A percentile compares a stretch with the other conserved stretches of the same genome.
phyloP scores from a whole-genome alignment of 2,329 filamentous ascomycete genomes.

The Ascochyta viciae-villosae region DNA sequence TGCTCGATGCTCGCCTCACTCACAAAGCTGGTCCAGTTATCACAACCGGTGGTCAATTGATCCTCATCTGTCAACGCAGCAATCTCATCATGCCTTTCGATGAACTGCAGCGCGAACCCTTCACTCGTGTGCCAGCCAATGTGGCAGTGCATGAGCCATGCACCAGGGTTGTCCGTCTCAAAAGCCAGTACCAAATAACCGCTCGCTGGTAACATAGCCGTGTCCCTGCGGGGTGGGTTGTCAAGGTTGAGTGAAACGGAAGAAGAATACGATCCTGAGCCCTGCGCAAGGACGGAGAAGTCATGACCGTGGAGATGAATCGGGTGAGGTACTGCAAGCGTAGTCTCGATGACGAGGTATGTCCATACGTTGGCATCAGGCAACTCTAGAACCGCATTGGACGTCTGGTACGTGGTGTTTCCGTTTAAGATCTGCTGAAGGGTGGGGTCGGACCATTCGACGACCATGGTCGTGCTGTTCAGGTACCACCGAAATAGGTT shows the following conservation, averaged over 20 bases:
- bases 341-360: constrained; percentile 51
- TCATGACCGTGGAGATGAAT: constrained; percentile 33
- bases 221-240: constrained; percentile 46
- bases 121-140: constrained; percentile 48
- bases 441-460: constrained; percentile 51
- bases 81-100: constrained; percentile 41
- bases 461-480: constrained; percentile 49
- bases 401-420: constrained; percentile 40
- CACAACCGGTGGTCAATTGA: constrained; percentile 17
- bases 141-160: constrained; percentile 50
- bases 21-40: constrained; percentile 23
- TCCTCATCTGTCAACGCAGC: constrained; percentile 23
- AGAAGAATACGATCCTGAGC: constrained; percentile 29
- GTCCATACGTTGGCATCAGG: constrained; percentile 41
- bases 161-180: constrained; percentile 47
- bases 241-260: constrained; percentile 27
- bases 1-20: constrained; percentile 25
- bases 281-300: constrained; percentile 33
- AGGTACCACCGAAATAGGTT: constrained; percentile 52
- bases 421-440: constrained; percentile 45
- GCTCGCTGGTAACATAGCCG: constrained; percentile 37
- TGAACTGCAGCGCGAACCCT: constrained; percentile 45
- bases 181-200: constrained; percentile 47
- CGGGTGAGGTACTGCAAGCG: constrained; percentile 43
- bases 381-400: constrained; percentile 37